phyloP scores from a whole-genome alignment of 345 rosid genomes.

The Syzygium aqueum region DNA sequence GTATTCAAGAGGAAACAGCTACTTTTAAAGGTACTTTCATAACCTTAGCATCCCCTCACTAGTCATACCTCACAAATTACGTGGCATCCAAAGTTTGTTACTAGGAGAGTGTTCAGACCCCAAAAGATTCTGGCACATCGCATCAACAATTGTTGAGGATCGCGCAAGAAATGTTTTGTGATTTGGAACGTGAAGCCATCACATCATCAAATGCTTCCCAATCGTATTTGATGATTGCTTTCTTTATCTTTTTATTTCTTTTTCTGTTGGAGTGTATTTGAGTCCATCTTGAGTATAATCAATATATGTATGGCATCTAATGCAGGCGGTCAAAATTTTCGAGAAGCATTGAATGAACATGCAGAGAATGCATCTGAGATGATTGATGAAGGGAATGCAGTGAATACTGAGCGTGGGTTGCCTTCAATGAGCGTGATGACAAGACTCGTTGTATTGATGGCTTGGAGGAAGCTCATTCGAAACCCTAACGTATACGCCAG shows the following conservation, averaged over 20 bases:
- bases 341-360: not conserved
- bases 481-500: constrained; percentile 12
- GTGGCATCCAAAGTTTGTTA: not conserved
- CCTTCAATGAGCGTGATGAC: not conserved
- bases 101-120: not conserved
- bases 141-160: not conserved
- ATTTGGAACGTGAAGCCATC: not conserved
- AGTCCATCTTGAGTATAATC: not conserved
- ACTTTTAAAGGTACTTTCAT: not conserved
- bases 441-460: constrained; percentile 3
- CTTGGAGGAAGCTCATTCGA: constrained; percentile 9
- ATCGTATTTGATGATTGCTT: not conserved
- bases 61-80: not conserved
- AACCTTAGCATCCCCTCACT: not conserved
- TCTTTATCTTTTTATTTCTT: not conserved
- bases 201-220: not conserved
- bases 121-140: not conserved
- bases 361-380: not conserved
- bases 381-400: not conserved
- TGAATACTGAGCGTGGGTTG: not conserved
- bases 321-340: not conserved
- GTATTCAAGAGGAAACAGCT: not conserved
- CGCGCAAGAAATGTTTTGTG: not conserved
- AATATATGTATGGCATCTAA: not conserved
- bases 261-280: not conserved